A percentile compares a stretch with the other conserved stretches of the same genome.
Evolutionary conservation across 208 protist species (phyloP).

Genomic region (Wallacemonas rigidus): DNA sequence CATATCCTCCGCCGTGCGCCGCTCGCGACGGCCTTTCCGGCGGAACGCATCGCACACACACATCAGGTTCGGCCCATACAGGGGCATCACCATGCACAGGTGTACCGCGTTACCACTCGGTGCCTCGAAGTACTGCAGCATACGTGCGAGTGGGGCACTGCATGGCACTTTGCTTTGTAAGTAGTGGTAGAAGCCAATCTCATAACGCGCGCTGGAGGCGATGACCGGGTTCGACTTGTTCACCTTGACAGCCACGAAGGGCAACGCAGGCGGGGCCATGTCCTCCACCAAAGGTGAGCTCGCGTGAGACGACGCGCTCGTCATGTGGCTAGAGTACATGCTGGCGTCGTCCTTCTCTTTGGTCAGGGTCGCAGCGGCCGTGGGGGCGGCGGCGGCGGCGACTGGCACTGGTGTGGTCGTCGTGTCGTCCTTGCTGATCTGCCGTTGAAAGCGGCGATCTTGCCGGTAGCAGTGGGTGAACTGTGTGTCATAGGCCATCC

Average conservation of each 20-base stretch:
- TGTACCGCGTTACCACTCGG: slow-evolving; percentile 61
- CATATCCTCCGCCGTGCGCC: slow-evolving; percentile 60
- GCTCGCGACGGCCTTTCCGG: slow-evolving; percentile 30
- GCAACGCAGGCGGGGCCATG: slow-evolving; percentile 30
- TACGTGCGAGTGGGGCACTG: slow-evolving; percentile 46
- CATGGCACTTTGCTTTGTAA: slow-evolving; percentile 39
- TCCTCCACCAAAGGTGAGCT: neutral
- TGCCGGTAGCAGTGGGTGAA: slow-evolving; percentile 18
- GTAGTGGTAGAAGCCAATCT: slow-evolving; percentile 74
- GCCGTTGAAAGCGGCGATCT: neutral
- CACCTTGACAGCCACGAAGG: slow-evolving; percentile 88
- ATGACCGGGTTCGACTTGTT: slow-evolving; percentile 68
- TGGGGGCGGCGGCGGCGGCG: slow-evolving; percentile 4
- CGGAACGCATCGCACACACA: slow-evolving; percentile 76
- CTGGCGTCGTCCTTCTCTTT: neutral
- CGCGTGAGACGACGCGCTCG: neutral
- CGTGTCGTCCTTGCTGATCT: neutral
- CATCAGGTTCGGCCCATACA: slow-evolving; percentile 85
- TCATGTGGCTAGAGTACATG: neutral
- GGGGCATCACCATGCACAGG: slow-evolving; percentile 81
- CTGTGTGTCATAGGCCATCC: slow-evolving; percentile 83
- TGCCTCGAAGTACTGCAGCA: slow-evolving; percentile 85
- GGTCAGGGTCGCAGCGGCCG: neutral
- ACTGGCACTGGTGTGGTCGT: slow-evolving; percentile 21
- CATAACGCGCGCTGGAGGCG: slow-evolving; percentile 66